A percentile compares a stretch with the other conserved stretches of the same genome.
phyloP scores from a whole-genome alignment of 2,329 filamentous ascomycete species.

The Botrytis sinoallii region DNA sequence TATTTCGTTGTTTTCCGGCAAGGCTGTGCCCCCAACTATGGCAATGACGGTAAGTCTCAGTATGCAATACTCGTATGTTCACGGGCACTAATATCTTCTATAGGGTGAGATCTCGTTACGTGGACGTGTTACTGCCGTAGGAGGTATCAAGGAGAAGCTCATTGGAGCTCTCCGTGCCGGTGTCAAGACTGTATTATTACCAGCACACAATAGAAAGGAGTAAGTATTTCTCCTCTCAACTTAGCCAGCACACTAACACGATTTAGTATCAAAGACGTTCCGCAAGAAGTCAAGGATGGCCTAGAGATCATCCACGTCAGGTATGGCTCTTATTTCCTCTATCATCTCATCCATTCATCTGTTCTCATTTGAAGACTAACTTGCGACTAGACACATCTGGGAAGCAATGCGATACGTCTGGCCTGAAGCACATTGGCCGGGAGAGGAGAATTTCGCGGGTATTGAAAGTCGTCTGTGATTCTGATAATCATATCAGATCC shows the following conservation, averaged over 20 bases:
- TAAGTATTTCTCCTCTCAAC: constrained; percentile 23
- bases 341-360: not conserved
- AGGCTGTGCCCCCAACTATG: constrained; percentile 82
- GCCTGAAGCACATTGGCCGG: constrained; percentile 85
- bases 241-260: constrained; percentile 23
- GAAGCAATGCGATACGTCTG: constrained; percentile 88
- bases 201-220: constrained; percentile 87
- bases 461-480: constrained; percentile 76
- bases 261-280: constrained; percentile 70
- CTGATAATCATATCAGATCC: constrained; percentile 19
- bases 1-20: constrained; percentile 83
- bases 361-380: constrained; percentile 8
- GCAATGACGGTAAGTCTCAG: constrained; percentile 78
- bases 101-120: constrained; percentile 70
- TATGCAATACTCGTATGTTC: constrained; percentile 6
- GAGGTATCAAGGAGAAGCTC: constrained; percentile 97
- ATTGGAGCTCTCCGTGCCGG: constrained; percentile 91
- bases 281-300: constrained; percentile 81
- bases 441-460: constrained; percentile 63
- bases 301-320: constrained; percentile 85
- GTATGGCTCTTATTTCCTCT: constrained; percentile 50
- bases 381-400: constrained; percentile 72
- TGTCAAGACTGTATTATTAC: constrained; percentile 89
- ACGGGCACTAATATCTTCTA: constrained; percentile 25
- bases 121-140: constrained; percentile 88